Evolutionary conservation across 345 rosid species (phyloP), one percentile per base, ranked within the genome.

Genomic region (Rhizophora apiculata): DNA sequence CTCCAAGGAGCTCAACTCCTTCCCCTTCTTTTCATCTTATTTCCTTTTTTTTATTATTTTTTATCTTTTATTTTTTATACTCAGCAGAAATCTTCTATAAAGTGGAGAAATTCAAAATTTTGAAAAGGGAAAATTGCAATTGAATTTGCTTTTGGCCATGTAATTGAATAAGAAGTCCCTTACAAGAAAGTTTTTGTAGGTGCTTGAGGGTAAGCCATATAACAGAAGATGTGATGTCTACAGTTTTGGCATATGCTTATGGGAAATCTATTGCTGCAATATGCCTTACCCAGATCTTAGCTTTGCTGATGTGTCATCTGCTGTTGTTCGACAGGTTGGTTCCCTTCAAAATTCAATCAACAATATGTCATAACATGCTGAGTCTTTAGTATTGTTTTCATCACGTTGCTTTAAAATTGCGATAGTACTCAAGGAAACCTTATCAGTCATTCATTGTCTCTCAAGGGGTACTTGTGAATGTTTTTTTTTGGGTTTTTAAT

Each of bases 261-360:
- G 98, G 97, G 98, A 94, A 79, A 94, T 85, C 36, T 94, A 94
- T 80, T 94, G 98, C 69, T 94, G 98, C 39, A 93, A 92, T 39
- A 88, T 94, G 95, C 98, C 98, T 49, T 91, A 91, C 58, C 85
- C 92, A 13, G 77, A 89, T 83, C 96, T 91, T 57, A 89, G 97
- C 74, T 87, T 89, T 68, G 93, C 79, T 10, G 96, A 91, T 69
- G 89, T 91, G 18, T 83, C 96, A 30, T 82, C 92, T 62, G 90
- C 88, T 26, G 97, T 94, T 69, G 96, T 91, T 73, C 82, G 86
- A 68, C 86, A 91, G 82, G 98, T 91, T 72, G 85, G 18, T 13
- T 15, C 49, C 13, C 49, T 80, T 71, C n/a, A 21, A 36, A 55
- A 46, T 48, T 11, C 21, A 63, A 2, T 13, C 8, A 68, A 34